Base-by-base conservation (phyloP, 2,329 filamentous ascomycete genomes). In the Colletotrichum scovillei region DNA sequence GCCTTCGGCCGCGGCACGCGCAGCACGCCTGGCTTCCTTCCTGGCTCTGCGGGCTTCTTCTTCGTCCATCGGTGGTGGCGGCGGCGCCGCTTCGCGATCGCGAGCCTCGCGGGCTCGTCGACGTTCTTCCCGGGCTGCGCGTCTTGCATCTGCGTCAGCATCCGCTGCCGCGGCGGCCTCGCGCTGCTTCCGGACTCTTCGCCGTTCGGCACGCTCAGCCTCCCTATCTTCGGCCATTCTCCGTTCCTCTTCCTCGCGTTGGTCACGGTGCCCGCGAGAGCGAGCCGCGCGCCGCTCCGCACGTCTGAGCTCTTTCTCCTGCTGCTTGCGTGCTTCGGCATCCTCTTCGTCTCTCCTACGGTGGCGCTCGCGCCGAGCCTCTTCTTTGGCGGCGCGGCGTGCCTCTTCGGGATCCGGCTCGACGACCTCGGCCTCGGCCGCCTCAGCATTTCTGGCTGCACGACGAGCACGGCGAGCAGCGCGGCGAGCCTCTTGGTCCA, bases 401-500 rank as follows among this genome's bases (percentile, higher is more conserved):
- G 88, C 84, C 63, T 92, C 91, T 67, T 92, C 89, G 4, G 85
- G 85, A 7, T 84, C 86, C 58, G 82, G 86, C 28, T 90, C 87
- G n/a, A 81, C 82, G 42, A 86, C 87, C 67, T 84, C 84, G 30
- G 82, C 74, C 42, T 49, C 42, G 8, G 42, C 42, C 24, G 42
- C 42, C 24, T 85, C 84, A 8, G 76, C 76, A 69, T 81, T 81
- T 14, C 82, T 84, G 69, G 91, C 89, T 2, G 88, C 86, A 19
- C 87, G 88, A 64, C 86, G 88, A 1, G 90, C 87, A 69, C 88
- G 88, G n/a, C 92, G 90, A 69, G 91, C 90, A 35, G 89, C 90
- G 57, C 88, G 88, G 60, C 90, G 88, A 26, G 88, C 90, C 79
- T 93, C 92, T 30, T 87, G 84, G 14, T 92, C 90, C 35, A 87